Percentiles rank a stretch among this genome's conserved stretches.
Conservation (phyloP, 805 yeast genomes). For the Saccharomycopsis oosterbeekiorum region DNA sequence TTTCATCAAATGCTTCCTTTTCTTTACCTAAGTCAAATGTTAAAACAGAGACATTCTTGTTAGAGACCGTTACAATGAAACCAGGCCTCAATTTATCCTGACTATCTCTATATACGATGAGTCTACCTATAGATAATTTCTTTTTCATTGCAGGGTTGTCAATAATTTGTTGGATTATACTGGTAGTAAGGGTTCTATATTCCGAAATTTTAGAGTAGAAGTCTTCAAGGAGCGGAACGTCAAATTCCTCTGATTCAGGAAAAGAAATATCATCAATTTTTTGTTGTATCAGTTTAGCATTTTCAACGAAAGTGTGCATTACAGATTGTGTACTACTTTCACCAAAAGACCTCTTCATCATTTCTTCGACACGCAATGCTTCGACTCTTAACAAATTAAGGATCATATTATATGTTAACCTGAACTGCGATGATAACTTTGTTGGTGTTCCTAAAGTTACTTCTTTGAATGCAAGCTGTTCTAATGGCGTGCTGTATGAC, state of each 20-base stretch:
- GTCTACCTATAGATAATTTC: constrained; percentile 42
- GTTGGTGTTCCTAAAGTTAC: constrained; percentile 87
- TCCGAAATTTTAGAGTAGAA: constrained; percentile 36
- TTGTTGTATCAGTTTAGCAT: constrained; percentile 43
- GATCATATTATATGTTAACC: constrained; percentile 93
- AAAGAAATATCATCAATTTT: constrained; percentile 30
- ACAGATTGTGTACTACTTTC: constrained; percentile 82
- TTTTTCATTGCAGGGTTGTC: constrained; percentile 39
- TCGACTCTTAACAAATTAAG: constrained; percentile 85
- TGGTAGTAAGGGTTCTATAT: constrained; percentile 35
- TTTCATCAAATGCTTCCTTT: constrained; percentile 22
- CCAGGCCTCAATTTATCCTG: constrained; percentile 39
- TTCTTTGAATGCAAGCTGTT: constrained; percentile 53
- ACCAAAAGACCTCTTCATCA: constrained; percentile 92
- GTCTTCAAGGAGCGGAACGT: constrained; percentile 32
- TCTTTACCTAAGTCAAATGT: constrained; percentile 36
- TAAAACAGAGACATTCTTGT: constrained; percentile 30
- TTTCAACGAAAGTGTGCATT: constrained; percentile 74
- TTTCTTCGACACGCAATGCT: constrained; percentile 93
- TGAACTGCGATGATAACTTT: constrained; percentile 80
- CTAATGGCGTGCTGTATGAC: constrained; percentile 63
- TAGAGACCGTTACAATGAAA: constrained; percentile 38
- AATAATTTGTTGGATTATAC: constrained; percentile 39
- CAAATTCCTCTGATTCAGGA: constrained; percentile 2
- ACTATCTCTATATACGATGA: constrained; percentile 47